Evolutionary conservation across 2,329 filamentous ascomycete genomes (phyloP).

Genomic region (Lasiodiplodia gonubiensis): DNA sequence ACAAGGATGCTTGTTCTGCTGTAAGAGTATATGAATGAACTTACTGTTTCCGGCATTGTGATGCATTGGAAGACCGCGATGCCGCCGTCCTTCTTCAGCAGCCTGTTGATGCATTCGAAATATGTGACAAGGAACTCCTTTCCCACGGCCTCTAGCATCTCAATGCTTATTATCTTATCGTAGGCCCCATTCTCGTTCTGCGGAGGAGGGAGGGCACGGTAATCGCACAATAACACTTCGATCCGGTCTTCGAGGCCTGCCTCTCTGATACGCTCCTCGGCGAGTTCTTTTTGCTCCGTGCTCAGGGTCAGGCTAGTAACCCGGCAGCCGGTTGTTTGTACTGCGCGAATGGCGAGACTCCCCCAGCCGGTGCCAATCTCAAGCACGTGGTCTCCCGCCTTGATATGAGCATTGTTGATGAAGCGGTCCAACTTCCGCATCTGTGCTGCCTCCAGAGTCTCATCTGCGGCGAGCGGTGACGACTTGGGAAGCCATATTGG

Average conservation of each 20-base stretch:
- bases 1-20: not conserved
- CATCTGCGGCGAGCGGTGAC: constrained; percentile 51
- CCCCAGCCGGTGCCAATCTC: constrained; percentile 81
- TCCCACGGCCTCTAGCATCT: constrained; percentile 79
- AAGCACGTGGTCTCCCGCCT: constrained; percentile 69
- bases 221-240: constrained; percentile 71
- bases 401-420: constrained; percentile 68
- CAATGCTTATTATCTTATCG: constrained; percentile 76
- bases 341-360: constrained; percentile 73
- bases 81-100: constrained; percentile 70
- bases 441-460: constrained; percentile 70
- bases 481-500: constrained; percentile 65
- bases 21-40: constrained; percentile 4
- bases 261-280: constrained; percentile 66
- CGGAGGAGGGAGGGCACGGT: constrained; percentile 64
- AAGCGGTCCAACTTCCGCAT: constrained; percentile 70
- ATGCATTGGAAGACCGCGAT: constrained; percentile 78
- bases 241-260: constrained; percentile 67
- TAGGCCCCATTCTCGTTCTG: constrained; percentile 53
- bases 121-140: constrained; percentile 70
- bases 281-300: constrained; percentile 70
- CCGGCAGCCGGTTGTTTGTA: constrained; percentile 67
- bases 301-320: constrained; percentile 73
- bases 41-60: constrained; percentile 70
- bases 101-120: constrained; percentile 66